These are phyloP conservation scores for Zygotorulaspora danielsina DNA, from an alignment of 805 yeast species.

Conservation along the genomic window DNA sequence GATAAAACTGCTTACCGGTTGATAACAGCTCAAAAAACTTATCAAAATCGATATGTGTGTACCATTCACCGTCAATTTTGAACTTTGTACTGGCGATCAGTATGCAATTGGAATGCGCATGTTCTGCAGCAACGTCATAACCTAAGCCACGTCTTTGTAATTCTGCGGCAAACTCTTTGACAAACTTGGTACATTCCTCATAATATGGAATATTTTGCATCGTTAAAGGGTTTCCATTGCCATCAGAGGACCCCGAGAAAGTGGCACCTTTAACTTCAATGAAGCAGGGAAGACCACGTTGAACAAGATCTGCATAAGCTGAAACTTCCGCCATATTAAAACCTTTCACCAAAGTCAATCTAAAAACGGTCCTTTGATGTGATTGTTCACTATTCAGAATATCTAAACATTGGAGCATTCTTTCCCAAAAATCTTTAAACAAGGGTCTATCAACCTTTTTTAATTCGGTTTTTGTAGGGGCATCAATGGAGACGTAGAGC, in stretches of 20 bases:
- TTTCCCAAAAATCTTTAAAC: conserved; percentile 89
- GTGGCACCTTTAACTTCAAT: conserved; percentile 95
- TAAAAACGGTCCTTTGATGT: conserved; percentile 85
- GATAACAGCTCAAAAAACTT: conserved; percentile 67
- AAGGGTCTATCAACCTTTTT: conserved; percentile 85
- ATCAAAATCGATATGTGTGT: conserved; percentile 82
- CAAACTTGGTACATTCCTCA: conserved; percentile 81
- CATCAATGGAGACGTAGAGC: conserved; percentile 88
- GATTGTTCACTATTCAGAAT: conserved; percentile 66
- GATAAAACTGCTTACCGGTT: conserved; percentile 61
- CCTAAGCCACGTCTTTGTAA: conserved; percentile 60
- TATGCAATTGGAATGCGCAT: conserved; percentile 91
- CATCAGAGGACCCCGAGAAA: conserved; percentile 83
- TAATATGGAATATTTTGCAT: conserved; percentile 95
- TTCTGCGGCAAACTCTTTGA: conserved; percentile 55
- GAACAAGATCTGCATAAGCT: conserved; percentile 85
- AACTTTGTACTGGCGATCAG: conserved; percentile 74
- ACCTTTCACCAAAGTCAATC: conserved; percentile 87
- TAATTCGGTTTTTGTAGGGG: conserved; percentile 77
- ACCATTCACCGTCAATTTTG: conserved; percentile 69
- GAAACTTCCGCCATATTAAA: conserved; percentile 78
- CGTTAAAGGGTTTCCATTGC: conserved; percentile 82
- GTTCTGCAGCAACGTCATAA: conserved; percentile 89
- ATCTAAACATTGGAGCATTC: conserved; percentile 75
- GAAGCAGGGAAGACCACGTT: conserved; percentile 75